These are phyloP conservation scores for Cochlearia excelsa DNA, from an alignment of 345 rosid genomes.

Conservation along the genomic window DNA sequence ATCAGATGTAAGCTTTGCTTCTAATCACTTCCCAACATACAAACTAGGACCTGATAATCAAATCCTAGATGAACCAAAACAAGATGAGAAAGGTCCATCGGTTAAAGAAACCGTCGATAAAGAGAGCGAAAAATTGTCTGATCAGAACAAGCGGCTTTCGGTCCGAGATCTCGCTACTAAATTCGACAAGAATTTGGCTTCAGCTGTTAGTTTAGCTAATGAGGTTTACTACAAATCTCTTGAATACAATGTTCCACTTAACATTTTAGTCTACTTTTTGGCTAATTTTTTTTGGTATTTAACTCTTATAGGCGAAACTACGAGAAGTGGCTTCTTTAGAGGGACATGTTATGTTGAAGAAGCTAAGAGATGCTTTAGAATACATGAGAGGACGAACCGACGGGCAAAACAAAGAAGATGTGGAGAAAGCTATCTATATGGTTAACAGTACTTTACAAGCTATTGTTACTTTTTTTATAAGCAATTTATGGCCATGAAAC, in stretches of 20 bases:
- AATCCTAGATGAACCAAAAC: constrained; percentile 86
- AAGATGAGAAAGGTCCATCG: constrained; percentile 68
- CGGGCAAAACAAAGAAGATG: constrained; percentile 87
- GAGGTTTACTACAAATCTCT: constrained; percentile 51
- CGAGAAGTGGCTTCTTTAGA: constrained; percentile 94
- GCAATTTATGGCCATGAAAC: constrained; percentile 2
- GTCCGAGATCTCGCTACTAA: constrained; percentile 96
- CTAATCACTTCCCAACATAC: constrained; percentile 70
- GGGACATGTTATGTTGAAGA: constrained; percentile 96
- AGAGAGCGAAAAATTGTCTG: constrained; percentile 64
- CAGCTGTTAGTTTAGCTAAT: constrained; percentile 77
- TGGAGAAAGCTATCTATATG: constrained; percentile 94
- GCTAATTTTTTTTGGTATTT: not conserved
- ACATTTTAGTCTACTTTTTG: not conserved
- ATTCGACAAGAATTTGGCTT: constrained; percentile 86
- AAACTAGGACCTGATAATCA: constrained; percentile 85
- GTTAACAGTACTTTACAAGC: constrained; percentile 41
- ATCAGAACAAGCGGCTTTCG: constrained; percentile 93
- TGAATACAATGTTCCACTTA: not conserved
- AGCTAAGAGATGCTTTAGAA: constrained; percentile 97
- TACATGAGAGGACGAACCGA: constrained; percentile 82
- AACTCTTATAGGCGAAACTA: constrained; percentile 58
- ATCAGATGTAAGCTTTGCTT: constrained; percentile 84
- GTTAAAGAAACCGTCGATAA: constrained; percentile 76
- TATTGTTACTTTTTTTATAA: not conserved